These are phyloP conservation scores for Pseudonectria buxi DNA, from an alignment of 2,329 filamentous ascomycete genomes.

Conservation along the genomic window DNA sequence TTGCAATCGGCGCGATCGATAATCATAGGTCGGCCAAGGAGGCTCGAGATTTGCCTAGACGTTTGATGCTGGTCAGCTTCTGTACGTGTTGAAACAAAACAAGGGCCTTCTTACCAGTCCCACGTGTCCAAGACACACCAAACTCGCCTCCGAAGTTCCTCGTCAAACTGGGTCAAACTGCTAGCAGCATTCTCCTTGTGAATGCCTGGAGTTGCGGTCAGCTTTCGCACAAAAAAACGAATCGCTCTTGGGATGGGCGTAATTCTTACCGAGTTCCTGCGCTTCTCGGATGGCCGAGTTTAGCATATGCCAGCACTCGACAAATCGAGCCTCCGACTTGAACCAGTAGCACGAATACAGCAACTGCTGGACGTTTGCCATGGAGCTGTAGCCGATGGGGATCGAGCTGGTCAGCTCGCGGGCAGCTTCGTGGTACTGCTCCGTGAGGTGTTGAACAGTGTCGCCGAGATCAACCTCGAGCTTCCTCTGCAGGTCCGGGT, in stretches of 20 bases:
- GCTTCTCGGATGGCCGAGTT: slow-evolving; percentile 30
- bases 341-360: slow-evolving; percentile 33
- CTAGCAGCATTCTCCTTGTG: slow-evolving; percentile 24
- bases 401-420: slow-evolving; percentile 27
- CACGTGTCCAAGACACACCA: slow-evolving; percentile 33
- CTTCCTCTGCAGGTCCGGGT: slow-evolving; percentile 22
- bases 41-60: slow-evolving; percentile 29
- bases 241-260: background rate
- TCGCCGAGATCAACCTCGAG: slow-evolving; percentile 26
- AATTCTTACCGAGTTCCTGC: slow-evolving; percentile 26
- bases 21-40: slow-evolving; percentile 28
- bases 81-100: too few relatives aligned
- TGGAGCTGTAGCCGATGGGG: slow-evolving; percentile 26
- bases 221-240: too few relatives aligned
- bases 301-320: slow-evolving; percentile 32
- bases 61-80: background rate
- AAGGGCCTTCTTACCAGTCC: slow-evolving; percentile 27
- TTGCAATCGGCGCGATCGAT: slow-evolving; percentile 29
- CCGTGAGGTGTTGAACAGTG: slow-evolving; percentile 21
- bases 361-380: slow-evolving; percentile 29
- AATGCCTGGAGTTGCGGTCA: slow-evolving; percentile 18
- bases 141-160: slow-evolving; percentile 29
- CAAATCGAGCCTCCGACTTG: slow-evolving; percentile 29
- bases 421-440: slow-evolving; percentile 27
- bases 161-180: slow-evolving; percentile 26